A percentile compares a stretch with the other conserved stretches of the same genome.
phyloP scores from a whole-genome alignment of 441 rosid genomes.

The Kokia cookei region DNA sequence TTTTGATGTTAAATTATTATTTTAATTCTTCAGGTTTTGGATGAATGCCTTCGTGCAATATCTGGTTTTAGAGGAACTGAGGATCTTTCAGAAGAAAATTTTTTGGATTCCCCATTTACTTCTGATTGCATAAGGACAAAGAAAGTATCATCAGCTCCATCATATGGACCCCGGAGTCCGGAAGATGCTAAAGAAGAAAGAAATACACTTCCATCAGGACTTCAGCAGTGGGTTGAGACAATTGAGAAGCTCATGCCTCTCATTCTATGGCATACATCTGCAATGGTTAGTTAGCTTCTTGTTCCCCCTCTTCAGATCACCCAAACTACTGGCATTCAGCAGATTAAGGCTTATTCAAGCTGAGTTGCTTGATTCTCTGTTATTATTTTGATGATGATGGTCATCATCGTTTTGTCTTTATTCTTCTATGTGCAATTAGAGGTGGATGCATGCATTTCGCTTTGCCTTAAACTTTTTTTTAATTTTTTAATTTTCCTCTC shows the following conservation, averaged over 20 bases:
- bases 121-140: conserved; percentile 72
- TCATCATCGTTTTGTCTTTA: not conserved
- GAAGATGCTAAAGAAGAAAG: conserved; percentile 38
- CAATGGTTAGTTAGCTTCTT: conserved; percentile 68
- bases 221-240: conserved; percentile 66
- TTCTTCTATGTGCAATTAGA: not conserved
- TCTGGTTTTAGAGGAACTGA: conserved; percentile 94
- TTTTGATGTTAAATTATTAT: not conserved
- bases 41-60: conserved; percentile 83
- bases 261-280: conserved; percentile 59
- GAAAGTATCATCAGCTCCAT: conserved; percentile 86
- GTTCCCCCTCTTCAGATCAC: not conserved
- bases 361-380: not conserved
- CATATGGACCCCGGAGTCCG: conserved; percentile 41
- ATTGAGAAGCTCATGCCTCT: conserved; percentile 63
- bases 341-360: not conserved
- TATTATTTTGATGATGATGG: no score
- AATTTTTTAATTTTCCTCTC: not conserved
- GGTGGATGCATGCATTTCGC: not conserved
- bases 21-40: conserved; percentile 57
- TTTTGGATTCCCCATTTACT: conserved; percentile 66
- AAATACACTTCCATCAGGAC: conserved; percentile 39
- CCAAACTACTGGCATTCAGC: not conserved
- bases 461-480: not conserved
- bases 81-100: conserved; percentile 61